These are phyloP conservation scores for Vaccinium vitisidaea DNA, from an alignment of 148 eudicot species.

Conservation along the genomic window DNA sequence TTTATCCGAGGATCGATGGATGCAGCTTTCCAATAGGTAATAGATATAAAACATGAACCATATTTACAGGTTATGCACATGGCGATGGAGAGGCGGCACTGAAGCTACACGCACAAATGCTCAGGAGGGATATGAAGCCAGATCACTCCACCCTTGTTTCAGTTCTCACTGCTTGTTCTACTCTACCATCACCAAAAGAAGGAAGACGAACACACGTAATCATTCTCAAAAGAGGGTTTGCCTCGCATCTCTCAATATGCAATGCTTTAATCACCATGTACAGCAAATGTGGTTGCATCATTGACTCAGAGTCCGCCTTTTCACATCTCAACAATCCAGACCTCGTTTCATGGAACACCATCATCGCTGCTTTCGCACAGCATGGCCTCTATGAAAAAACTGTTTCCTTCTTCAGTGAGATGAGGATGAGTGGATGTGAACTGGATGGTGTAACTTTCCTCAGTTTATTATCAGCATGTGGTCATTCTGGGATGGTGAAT, in stretches of 20 bases:
- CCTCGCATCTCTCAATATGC: slow-evolving; percentile 25
- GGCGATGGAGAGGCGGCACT: slow-evolving; percentile 33
- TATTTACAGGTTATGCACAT: slow-evolving; percentile 38
- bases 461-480: slow-evolving; percentile 32
- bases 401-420: slow-evolving; percentile 25
- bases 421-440: slow-evolving; percentile 22
- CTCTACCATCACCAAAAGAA: slow-evolving; percentile 29
- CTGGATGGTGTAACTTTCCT: slow-evolving; percentile 48
- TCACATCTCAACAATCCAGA: slow-evolving; percentile 30
- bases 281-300: slow-evolving; percentile 40
- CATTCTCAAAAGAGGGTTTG: slow-evolving; percentile 27
- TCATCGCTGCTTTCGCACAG: slow-evolving; percentile 41
- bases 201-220: slow-evolving; percentile 34
- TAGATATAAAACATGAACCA: background rate
- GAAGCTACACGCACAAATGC: slow-evolving; percentile 29
- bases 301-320: slow-evolving; percentile 35
- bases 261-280: slow-evolving; percentile 44
- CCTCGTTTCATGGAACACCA: slow-evolving; percentile 48
- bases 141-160: slow-evolving; percentile 39
- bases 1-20: background rate
- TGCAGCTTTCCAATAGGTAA: background rate
- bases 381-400: slow-evolving; percentile 39
- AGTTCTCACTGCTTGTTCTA: slow-evolving; percentile 37
- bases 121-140: slow-evolving; percentile 27
- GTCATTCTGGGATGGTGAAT: slow-evolving; percentile 34